phyloP scores from a whole-genome alignment of 1,284 basidiomycete genomes.

The Uromyces viciae-fabae region DNA sequence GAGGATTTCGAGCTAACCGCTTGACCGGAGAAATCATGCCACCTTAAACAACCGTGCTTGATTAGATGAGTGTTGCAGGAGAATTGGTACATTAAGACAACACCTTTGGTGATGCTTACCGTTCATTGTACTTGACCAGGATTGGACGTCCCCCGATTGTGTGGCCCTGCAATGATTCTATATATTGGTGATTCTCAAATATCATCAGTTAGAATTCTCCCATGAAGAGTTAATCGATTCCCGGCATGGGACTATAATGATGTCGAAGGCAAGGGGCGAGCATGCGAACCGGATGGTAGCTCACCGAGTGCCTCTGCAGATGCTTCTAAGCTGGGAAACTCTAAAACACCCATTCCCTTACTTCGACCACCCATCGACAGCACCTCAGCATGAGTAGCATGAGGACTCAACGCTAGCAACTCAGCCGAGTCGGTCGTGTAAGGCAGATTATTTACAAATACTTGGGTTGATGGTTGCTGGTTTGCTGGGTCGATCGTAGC shows the following conservation, averaged over 20 bases:
- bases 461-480: constrained; percentile 38
- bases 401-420: constrained; percentile 34
- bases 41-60: background rate
- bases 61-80: background rate
- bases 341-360: constrained; percentile 45
- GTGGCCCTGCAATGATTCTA: constrained; percentile 39
- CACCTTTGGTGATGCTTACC: constrained; percentile 6
- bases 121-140: constrained; percentile 45
- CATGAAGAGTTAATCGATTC: background rate
- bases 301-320: constrained; percentile 35
- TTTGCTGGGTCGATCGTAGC: constrained; percentile 22
- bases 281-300: background rate
- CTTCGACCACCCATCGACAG: constrained; percentile 34
- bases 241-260: background rate
- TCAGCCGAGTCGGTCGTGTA: constrained; percentile 23
- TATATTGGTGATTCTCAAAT: background rate
- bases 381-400: constrained; percentile 37
- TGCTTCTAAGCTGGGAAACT: constrained; percentile 41
- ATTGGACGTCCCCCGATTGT: constrained; percentile 38
- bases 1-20: constrained; percentile 8
- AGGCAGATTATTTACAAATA: constrained; percentile 45
- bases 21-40: constrained; percentile 42
- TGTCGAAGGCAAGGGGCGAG: background rate
- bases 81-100: background rate
- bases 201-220: background rate